These are phyloP conservation scores for Aspergillus bertholletiae DNA, from an alignment of 495 filamentous ascomycete genomes.

Conservation along the genomic window DNA sequence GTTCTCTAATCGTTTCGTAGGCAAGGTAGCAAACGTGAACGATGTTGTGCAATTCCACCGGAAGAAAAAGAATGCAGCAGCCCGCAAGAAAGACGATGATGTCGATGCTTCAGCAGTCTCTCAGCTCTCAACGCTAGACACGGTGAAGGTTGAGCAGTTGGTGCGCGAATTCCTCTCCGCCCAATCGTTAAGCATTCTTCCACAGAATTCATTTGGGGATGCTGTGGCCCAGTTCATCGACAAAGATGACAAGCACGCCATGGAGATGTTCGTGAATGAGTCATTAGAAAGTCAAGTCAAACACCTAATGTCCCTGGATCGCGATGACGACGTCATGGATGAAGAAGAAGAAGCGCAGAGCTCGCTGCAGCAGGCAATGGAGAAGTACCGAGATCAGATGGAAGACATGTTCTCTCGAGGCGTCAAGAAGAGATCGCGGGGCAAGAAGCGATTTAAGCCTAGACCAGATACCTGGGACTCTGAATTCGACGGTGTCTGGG, in stretches of 20 bases:
- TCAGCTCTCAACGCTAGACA: constrained; percentile 60
- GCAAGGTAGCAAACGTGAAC: constrained; percentile 86
- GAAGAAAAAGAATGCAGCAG: constrained; percentile 61
- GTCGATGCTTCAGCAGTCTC: constrained; percentile 59
- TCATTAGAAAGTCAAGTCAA: constrained; percentile 73
- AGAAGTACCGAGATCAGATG: constrained; percentile 61
- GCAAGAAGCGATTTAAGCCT: constrained; percentile 65
- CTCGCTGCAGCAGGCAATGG: constrained; percentile 65
- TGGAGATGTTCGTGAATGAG: constrained; percentile 84
- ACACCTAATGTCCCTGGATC: constrained; percentile 61
- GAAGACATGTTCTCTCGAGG: constrained; percentile 72
- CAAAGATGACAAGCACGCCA: constrained; percentile 91
- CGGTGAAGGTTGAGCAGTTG: constrained; percentile 80
- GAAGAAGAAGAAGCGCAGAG: constrained; percentile 58
- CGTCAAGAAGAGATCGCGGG: constrained; percentile 53
- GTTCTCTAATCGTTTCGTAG: constrained; percentile 90
- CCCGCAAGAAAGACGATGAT: constrained; percentile 36
- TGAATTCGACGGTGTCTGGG: constrained; percentile 82
- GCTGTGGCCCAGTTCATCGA: constrained; percentile 91
- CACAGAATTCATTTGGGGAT: constrained; percentile 86
- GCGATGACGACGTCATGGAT: constrained; percentile 62
- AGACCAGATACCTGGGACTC: constrained; percentile 81
- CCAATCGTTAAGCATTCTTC: constrained; percentile 85
- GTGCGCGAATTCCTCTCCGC: constrained; percentile 80
- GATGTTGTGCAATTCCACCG: constrained; percentile 92